phyloP scores from a whole-genome alignment of 2,329 filamentous ascomycete species.

The Mollisia scopiformis region DNA sequence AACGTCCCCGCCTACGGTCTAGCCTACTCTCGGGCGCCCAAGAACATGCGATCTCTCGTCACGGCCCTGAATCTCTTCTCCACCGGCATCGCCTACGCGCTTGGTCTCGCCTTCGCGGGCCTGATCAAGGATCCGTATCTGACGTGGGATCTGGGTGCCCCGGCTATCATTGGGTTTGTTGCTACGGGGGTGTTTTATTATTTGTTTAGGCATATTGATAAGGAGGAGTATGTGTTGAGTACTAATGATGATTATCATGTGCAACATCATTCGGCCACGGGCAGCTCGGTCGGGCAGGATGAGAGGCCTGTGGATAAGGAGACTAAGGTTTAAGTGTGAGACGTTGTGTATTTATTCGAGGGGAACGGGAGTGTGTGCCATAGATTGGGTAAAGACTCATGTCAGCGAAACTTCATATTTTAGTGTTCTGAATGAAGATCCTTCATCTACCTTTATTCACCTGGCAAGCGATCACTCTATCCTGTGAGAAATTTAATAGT shows the following conservation, averaged over 20 bases:
- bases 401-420: too few relatives aligned
- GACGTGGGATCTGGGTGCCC: conserved; percentile 53
- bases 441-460: too few relatives aligned
- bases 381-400: too few relatives aligned
- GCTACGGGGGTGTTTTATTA: conserved; percentile 50
- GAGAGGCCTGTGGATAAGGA: not conserved
- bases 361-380: not conserved
- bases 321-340: not conserved
- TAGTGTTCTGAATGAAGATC: too few relatives aligned
- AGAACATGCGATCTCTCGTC: conserved; percentile 55
- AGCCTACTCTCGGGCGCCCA: conserved; percentile 53
- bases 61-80: conserved; percentile 53
- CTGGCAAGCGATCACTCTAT: too few relatives aligned
- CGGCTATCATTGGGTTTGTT: conserved; percentile 48
- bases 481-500: too few relatives aligned
- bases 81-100: conserved; percentile 48
- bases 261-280: not conserved
- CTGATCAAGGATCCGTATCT: conserved; percentile 53
- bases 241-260: not conserved
- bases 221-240: not conserved
- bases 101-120: conserved; percentile 48
- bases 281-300: not conserved
- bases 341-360: not conserved
- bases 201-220: not conserved
- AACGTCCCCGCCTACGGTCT: conserved; percentile 56